phyloP scores from a whole-genome alignment of 2,329 filamentous ascomycete genomes.

The Alternaria ventricosa region DNA sequence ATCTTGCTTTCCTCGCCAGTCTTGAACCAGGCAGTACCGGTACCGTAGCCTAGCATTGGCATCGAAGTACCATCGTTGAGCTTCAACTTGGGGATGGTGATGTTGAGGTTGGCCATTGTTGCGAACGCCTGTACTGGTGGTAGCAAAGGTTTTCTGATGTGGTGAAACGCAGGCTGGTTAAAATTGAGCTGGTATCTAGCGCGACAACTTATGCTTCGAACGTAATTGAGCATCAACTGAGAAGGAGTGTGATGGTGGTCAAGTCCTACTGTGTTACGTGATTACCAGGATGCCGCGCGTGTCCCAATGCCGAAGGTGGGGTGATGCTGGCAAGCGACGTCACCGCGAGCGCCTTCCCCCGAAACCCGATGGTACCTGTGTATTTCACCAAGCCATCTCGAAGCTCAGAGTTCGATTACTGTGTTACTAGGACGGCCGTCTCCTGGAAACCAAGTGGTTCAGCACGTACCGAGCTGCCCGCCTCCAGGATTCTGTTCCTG shows the following conservation, averaged over 20 bases:
- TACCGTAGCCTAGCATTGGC: constrained; percentile 74
- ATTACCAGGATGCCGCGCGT: background rate
- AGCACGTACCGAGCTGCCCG: background rate
- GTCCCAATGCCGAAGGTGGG: constrained; percentile 12
- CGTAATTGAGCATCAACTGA: background rate
- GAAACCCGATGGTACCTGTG: background rate
- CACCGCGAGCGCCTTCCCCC: background rate
- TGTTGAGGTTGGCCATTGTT: constrained; percentile 52
- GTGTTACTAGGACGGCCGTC: background rate
- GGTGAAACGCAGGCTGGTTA: background rate
- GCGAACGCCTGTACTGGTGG: background rate
- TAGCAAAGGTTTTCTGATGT: background rate
- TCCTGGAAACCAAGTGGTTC: background rate
- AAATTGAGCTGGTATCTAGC: background rate
- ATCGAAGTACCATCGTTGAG: constrained; percentile 77
- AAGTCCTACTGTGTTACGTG: background rate
- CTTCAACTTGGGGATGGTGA: constrained; percentile 66
- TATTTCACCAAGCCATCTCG: background rate
- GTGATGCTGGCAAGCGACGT: constrained; percentile 6
- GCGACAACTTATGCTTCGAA: background rate
- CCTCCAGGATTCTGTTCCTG: background rate
- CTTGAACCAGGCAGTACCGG: constrained; percentile 73
- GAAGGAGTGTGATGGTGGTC: background rate
- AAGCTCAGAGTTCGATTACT: background rate
- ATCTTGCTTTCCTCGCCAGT: constrained; percentile 56